Evolutionary conservation across 768 basidiomycete genomes (phyloP).

Genomic region (Macrolepiota albuminosa): DNA sequence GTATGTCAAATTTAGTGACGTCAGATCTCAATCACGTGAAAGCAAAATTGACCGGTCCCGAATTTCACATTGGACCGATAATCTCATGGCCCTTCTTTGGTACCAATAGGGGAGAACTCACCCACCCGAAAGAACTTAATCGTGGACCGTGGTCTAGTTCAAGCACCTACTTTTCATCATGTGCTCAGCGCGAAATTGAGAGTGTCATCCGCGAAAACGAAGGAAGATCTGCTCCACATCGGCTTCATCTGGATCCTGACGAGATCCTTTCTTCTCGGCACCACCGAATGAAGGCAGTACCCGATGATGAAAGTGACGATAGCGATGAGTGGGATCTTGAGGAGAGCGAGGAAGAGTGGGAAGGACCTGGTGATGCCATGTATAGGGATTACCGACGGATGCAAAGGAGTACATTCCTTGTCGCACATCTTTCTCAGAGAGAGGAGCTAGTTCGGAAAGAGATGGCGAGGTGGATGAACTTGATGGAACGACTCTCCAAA

Average conservation of each 20-base stretch:
- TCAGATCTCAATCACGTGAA: constrained; percentile 14
- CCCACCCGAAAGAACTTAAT: constrained; percentile 63
- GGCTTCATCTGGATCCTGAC: constrained; percentile 75
- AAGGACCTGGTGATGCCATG: constrained; percentile 71
- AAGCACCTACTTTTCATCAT: constrained; percentile 57
- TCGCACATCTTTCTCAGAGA: constrained; percentile 62
- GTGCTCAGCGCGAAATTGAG: constrained; percentile 63
- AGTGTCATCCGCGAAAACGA: constrained; percentile 77
- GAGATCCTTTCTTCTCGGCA: constrained; percentile 70
- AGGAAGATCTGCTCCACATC: constrained; percentile 70
- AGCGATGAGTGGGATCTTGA: constrained; percentile 77
- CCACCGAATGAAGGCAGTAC: constrained; percentile 61
- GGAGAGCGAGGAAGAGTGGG: constrained; percentile 79
- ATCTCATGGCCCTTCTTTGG: constrained; percentile 92
- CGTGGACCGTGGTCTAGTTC: constrained; percentile 76
- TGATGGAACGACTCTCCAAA: constrained; percentile 58
- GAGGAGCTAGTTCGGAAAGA: constrained; percentile 62
- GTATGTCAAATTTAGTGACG: constrained; percentile 23
- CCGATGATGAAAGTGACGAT: constrained; percentile 71
- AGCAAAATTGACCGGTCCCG: constrained; percentile 16
- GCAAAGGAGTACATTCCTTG: constrained; percentile 74
- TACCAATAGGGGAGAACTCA: constrained; percentile 69
- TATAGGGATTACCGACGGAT: constrained; percentile 80
- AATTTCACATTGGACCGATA: constrained; percentile 71
- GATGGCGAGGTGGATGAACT: constrained; percentile 63